Conservation (phyloP, 2,329 filamentous ascomycete genomes). For the Colletotrichum musicola region DNA sequence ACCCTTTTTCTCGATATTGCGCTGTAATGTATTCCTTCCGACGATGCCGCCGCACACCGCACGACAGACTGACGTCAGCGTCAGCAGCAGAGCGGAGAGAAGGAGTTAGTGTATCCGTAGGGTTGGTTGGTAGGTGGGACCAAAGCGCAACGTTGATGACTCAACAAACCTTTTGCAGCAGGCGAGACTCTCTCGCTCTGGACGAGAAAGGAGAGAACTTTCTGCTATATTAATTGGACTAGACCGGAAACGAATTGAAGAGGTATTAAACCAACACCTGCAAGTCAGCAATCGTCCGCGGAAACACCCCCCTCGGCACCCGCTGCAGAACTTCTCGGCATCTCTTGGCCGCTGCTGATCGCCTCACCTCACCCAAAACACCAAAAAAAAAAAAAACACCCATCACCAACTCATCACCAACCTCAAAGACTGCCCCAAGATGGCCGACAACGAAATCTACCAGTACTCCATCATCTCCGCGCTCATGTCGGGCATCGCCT, state of each 20-base stretch:
- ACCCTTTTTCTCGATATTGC: neutral
- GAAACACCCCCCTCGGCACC: neutral
- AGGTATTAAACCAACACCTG: too few relatives aligned
- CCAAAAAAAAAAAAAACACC: too few relatives aligned
- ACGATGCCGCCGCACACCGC: constrained; percentile 6
- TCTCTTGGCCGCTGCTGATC: neutral
- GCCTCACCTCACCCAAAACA: too few relatives aligned
- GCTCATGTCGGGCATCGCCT: constrained; percentile 51
- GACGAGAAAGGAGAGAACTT: too few relatives aligned
- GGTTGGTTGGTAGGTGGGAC: neutral
- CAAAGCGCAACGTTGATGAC: constrained; percentile 18
- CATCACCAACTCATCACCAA: neutral
- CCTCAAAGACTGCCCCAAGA: constrained; percentile 26
- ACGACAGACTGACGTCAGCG: constrained; percentile 33
- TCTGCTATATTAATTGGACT: too few relatives aligned
- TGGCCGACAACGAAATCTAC: constrained; percentile 50
- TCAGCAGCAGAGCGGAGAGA: neutral
- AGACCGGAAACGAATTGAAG: too few relatives aligned
- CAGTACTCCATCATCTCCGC: constrained; percentile 52
- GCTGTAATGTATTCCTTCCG: neutral
- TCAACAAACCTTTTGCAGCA: neutral
- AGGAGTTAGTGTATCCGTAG: too few relatives aligned
- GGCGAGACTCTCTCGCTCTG: too few relatives aligned
- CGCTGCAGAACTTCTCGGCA: neutral
- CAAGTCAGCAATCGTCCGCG: too few relatives aligned